Conservation (phyloP, 768 basidiomycete species). For the Cystobasidium onofrii region DNA sequence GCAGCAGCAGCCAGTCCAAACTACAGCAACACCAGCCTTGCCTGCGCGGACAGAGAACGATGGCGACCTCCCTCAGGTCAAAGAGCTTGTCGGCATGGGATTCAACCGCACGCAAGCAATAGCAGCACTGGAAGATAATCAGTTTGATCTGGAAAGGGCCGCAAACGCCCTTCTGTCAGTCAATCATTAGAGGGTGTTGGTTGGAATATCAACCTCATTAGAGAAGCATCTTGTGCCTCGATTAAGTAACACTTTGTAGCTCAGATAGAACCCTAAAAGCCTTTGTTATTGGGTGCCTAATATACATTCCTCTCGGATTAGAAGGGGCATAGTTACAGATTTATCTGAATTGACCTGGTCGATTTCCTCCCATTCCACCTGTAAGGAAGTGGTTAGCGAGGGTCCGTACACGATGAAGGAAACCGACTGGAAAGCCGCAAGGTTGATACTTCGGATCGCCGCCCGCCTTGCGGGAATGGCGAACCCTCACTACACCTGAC, state of each 20-base stretch:
- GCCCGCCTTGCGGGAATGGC: too few relatives aligned
- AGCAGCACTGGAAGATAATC: slow-evolving; percentile 24
- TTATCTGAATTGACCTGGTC: slow-evolving; percentile 11
- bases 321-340: not conserved
- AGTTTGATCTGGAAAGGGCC: slow-evolving; percentile 7
- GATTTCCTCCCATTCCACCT: slow-evolving; percentile 15
- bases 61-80: slow-evolving; percentile 13
- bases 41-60: not conserved
- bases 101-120: slow-evolving; percentile 7
- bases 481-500: too few relatives aligned
- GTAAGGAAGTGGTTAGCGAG: not conserved
- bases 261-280: too few relatives aligned
- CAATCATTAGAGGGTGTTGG: slow-evolving; percentile 1
- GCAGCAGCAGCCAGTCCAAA: not conserved
- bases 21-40: not conserved
- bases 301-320: too few relatives aligned
- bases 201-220: not conserved
- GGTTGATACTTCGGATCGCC: too few relatives aligned
- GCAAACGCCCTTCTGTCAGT: slow-evolving; percentile 22
- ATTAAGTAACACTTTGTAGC: not conserved
- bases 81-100: slow-evolving; percentile 17
- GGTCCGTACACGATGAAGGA: too few relatives aligned
- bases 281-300: too few relatives aligned
- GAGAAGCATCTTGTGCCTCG: not conserved
- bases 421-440: not conserved